Base-by-base conservation (phyloP, 2,329 filamentous ascomycete species). In the Hymenoscyphus repandus region DNA sequence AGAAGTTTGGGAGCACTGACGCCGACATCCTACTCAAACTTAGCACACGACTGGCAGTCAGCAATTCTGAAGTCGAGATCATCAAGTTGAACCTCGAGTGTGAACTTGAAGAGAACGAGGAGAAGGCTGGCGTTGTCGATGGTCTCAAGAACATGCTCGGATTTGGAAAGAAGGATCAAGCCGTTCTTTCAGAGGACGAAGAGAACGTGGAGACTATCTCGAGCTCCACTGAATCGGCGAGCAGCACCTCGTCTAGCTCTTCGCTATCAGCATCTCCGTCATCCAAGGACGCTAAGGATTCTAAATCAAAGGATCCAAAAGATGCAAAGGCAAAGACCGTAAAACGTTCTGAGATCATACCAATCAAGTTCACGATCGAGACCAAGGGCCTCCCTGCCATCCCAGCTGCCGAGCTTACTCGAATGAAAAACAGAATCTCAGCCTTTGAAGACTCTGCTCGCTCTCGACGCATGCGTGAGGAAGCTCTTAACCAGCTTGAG, bases 81-180 rank as follows among this genome's bases (percentile, higher is more conserved):
- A 69, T 79, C 50, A 82, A 82, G 61, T 87, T 86, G n/a, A 78
- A 78, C 50, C 84, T 93, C 5, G 91, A 91, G 67, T 99, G 93
- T 64, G 88, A 95, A 66, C 80, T 86, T 22, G 88, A 95, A 47
- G 78, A 77, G 4, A 68, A 71, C 7, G 82, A 84, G 42, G 82
- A 82, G 69, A 89, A 90, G 67, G 88, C 88, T 57, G 84, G 86
- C 46, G 80, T 97, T 44, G 88, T 96, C 43, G 92, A 96, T 64
- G 91, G 90, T 39, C 89, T 97, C 58, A 99, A 99, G 77, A 95
- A 91, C 58, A 80, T 96, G 56, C 95, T 99, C 65, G 93, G 93
- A 5, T 91, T 97, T 66, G 93, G 92, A 22, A 95, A 95, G 71
- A 86, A 87, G 31, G 88, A 92, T 50, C 87, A 96, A 70, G 77